phyloP scores from a whole-genome alignment of 2,329 filamentous ascomycete genomes.

The Fusarium sulawesiense region DNA sequence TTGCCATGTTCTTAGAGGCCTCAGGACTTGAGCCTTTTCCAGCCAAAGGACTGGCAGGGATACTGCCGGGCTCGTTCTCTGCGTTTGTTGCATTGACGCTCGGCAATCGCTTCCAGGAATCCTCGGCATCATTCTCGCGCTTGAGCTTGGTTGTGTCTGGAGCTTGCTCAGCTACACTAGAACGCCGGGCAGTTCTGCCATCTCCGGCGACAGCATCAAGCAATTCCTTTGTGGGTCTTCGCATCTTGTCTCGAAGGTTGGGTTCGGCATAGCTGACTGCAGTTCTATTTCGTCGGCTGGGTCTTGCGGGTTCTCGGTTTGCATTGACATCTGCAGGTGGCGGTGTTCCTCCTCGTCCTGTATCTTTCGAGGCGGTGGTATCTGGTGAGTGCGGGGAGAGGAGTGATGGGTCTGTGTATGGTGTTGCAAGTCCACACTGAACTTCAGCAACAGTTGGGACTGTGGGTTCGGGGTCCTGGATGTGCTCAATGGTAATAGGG shows the following conservation, averaged over 20 bases:
- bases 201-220: slow-evolving; percentile 79
- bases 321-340: slow-evolving; percentile 68
- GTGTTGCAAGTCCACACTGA: slow-evolving; percentile 39
- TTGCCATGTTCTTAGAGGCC: slow-evolving; percentile 51
- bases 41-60: slow-evolving; percentile 56
- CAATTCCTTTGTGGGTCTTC: slow-evolving; percentile 79
- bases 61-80: slow-evolving; percentile 36
- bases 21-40: slow-evolving; percentile 52
- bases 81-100: slow-evolving; percentile 7
- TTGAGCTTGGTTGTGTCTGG: slow-evolving; percentile 49
- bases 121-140: slow-evolving; percentile 48
- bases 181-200: slow-evolving; percentile 62
- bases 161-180: slow-evolving; percentile 51
- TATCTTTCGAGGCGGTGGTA: slow-evolving; percentile 51
- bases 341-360: slow-evolving; percentile 63
- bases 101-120: slow-evolving; percentile 50
- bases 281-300: slow-evolving; percentile 73
- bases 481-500: slow-evolving; percentile 37
- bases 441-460: slow-evolving; percentile 31
- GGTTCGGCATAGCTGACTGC: slow-evolving; percentile 85
- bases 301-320: slow-evolving; percentile 68
- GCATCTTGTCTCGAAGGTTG: slow-evolving; percentile 85
- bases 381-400: slow-evolving; percentile 64
- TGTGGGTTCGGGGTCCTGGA: slow-evolving; percentile 26
- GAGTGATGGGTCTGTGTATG: slow-evolving; percentile 55